Evolutionary conservation across 805 yeast genomes (phyloP), one percentile per base, ranked within the genome.

Genomic region (Nakazawaea molendinolei): DNA sequence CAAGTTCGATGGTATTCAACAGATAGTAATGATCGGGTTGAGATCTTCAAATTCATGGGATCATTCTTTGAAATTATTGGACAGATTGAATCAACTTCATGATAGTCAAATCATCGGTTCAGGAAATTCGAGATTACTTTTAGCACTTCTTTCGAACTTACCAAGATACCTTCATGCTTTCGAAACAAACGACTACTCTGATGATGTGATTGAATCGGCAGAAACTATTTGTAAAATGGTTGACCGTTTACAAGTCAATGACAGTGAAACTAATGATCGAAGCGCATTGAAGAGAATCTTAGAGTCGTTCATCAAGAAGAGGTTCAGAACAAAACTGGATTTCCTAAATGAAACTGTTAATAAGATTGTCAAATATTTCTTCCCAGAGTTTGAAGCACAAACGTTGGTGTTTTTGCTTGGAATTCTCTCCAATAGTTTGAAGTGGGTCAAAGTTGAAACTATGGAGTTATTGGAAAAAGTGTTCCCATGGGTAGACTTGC

Each of bases 311-410:
- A 70, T 86, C 2, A 85, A 82, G 51, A 73, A 74, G 39, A 69
- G 87, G 45, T 90, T 94, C 58, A 67, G 98, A 49, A 79, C 90
- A n/a, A 86, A 86, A 53, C 78, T 80, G 42, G 98, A 92, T 51
- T 90, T 94, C 46, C 58, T 89, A 46, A 74, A 78, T 28, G 97
- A 92, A 56, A 71, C 85, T 3, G 76, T 86, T 1, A 71, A 79
- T 30, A 77, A 82, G 20, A 70, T 90, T n/a, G 69, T 74, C 17
- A 61, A 71, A 23, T 65, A 68, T 23, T 86, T 81, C 48, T 85
- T 87, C 59, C 86, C 89, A 0, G 71, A 71, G 13, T 80, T 69
- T 50, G 80, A 85, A 30, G 84, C 89, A 0, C 83, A 80, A 39
- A 70, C 82, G 0, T 66, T 90, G 43, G 80, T 86, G 1, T 74